Base-by-base conservation (phyloP, 305 asterid genomes). In the Ilex paraguariensis region DNA sequence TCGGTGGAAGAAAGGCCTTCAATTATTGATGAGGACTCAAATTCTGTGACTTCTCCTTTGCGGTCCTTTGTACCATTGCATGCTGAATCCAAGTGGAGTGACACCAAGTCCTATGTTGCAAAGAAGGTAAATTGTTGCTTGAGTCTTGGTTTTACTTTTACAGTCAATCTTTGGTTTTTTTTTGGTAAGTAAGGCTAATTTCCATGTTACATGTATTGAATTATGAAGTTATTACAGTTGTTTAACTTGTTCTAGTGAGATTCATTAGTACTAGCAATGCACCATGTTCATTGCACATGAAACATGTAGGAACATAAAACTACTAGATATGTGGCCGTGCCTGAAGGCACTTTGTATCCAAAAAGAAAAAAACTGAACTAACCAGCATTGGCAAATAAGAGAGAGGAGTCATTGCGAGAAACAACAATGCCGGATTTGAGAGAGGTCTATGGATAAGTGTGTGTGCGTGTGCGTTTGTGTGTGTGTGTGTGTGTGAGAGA, bases 41-140 rank as follows among this genome's bases (percentile, higher is more conserved):
- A 74, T 77, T 76, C 70, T 46, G 44, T 61, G 50, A 57, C 59
- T 68, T 76, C 82, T 28, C 77, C 85, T 53, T 54, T 62, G 48
- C 76, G 57, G 39, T 75, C 88, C 1, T 17, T 70, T 45, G 73
- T 75, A 60, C 70, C 73, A 33, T 69, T 76, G 31, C 69, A 74
- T 66, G 80, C 56, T 66, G 88, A 92, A 48, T 79, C 90, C 31
- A 84, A 75, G 77, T 93, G 99, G 99, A 78, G 84, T 56, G 96
- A 87, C 71, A 87, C 90, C 70, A 82, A 86, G 13, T 79, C 92
- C 3, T 86, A 81, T 74, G 75, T 78, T 3, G 70, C 88, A 4
- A 93, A 84, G 78, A 93, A 93, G 99, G 96, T 93, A 75, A 36
- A 36, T 36, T 36, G 42, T 36, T 36, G 42, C 42, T 36, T 36